Evolutionary conservation across 768 basidiomycete genomes (phyloP).

Genomic region (Lactifluus piperatus): DNA sequence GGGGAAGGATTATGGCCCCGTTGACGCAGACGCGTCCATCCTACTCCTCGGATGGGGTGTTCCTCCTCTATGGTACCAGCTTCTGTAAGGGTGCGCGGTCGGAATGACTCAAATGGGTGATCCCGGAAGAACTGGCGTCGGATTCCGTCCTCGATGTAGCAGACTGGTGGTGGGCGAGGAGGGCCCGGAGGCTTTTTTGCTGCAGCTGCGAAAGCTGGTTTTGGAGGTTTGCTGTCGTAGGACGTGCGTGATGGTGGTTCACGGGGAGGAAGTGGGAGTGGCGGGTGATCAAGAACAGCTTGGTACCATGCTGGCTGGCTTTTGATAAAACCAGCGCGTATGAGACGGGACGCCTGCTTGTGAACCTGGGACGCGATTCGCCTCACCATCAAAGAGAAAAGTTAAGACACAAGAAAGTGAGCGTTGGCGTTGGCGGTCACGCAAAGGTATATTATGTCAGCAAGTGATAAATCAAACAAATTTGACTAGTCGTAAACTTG

Average conservation of each 20-base stretch:
- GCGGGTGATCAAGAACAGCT: constrained; percentile 82
- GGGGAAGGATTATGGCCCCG: constrained; percentile 72
- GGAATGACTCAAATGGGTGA: constrained; percentile 93
- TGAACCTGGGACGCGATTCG: constrained; percentile 84
- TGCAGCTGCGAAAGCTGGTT: constrained; percentile 2
- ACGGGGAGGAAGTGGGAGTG: constrained; percentile 74
- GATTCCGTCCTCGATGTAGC: constrained; percentile 78
- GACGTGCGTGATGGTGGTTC: constrained; percentile 48
- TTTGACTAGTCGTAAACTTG: too few relatives aligned
- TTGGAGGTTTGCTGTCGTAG: constrained; percentile 36
- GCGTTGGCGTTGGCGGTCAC: too few relatives aligned
- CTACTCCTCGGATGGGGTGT: constrained; percentile 46
- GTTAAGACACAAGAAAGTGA: too few relatives aligned
- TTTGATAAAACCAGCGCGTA: constrained; percentile 54
- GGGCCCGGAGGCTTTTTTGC: constrained; percentile 9
- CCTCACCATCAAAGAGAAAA: constrained; percentile 49
- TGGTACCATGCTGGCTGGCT: constrained; percentile 75
- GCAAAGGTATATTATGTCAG: constrained; percentile 12
- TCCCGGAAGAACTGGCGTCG: constrained; percentile 90
- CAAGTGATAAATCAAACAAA: not conserved
- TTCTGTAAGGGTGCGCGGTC: constrained; percentile 73
- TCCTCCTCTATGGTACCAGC: constrained; percentile 44
- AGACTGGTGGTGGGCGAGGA: constrained; percentile 44
- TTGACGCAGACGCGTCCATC: constrained; percentile 78
- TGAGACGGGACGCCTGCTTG: constrained; percentile 73